Conservation (phyloP, 495 filamentous ascomycete species). For the Xylona heveae region DNA sequence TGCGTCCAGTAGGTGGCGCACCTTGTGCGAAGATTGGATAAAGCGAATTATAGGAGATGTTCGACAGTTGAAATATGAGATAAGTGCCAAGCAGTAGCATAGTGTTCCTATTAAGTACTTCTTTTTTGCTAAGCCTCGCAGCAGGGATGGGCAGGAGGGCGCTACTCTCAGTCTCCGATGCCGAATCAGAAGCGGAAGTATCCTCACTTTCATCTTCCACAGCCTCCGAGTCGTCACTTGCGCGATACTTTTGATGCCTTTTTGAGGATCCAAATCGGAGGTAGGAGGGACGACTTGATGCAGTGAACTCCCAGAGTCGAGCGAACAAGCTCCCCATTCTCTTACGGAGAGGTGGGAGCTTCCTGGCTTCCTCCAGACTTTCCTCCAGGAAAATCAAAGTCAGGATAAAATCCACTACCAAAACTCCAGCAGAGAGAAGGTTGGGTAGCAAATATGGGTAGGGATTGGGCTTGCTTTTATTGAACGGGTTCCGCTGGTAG, state of each 20-base stretch:
- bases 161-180: slow-evolving; percentile 12
- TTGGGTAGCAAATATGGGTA: slow-evolving; percentile 83
- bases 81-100: slow-evolving; percentile 62
- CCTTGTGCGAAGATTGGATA: slow-evolving; percentile 81
- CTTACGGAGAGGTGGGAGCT: slow-evolving; percentile 36
- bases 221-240: slow-evolving; percentile 9
- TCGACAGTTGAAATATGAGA: slow-evolving; percentile 70
- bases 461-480: slow-evolving; percentile 25
- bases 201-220: slow-evolving; percentile 18
- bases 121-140: slow-evolving; percentile 11
- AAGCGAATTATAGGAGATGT: slow-evolving; percentile 74
- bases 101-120: slow-evolving; percentile 54
- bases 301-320: slow-evolving; percentile 57
- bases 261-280: slow-evolving; percentile 17
- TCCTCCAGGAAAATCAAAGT: slow-evolving; percentile 66
- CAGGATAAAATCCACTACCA: slow-evolving; percentile 52
- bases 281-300: slow-evolving; percentile 37
- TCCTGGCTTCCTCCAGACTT: slow-evolving; percentile 54
- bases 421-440: slow-evolving; percentile 43
- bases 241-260: too few relatives aligned
- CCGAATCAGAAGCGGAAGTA: slow-evolving; percentile 12
- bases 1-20: slow-evolving; percentile 49
- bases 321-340: slow-evolving; percentile 36
- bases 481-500: slow-evolving; percentile 29
- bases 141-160: slow-evolving; percentile 8